phyloP scores from a whole-genome alignment of 495 filamentous ascomycete genomes.

The Talaromyces adpressus region DNA sequence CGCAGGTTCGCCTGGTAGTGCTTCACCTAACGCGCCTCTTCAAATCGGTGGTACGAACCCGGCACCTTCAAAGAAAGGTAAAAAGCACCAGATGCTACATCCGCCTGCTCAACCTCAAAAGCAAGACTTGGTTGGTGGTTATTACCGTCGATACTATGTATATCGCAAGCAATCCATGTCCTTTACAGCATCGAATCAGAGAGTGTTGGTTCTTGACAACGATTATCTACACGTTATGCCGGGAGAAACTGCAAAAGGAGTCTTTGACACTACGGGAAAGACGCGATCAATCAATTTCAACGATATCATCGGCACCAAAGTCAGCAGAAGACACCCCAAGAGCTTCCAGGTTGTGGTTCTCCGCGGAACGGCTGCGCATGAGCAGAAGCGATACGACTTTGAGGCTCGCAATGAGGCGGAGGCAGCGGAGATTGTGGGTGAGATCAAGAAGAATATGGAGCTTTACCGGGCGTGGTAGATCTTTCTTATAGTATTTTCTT shows the following conservation, averaged over 20 bases:
- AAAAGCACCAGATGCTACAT: slow-evolving; percentile 64
- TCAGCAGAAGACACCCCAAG: slow-evolving; percentile 81
- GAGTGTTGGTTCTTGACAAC: slow-evolving; percentile 82
- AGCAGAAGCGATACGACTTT: slow-evolving; percentile 95
- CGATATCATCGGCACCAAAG: slow-evolving; percentile 89
- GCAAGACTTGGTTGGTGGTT: slow-evolving; percentile 62
- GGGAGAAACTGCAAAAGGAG: slow-evolving; percentile 48
- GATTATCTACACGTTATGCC: slow-evolving; percentile 97
- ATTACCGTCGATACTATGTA: slow-evolving; percentile 82
- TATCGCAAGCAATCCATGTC: slow-evolving; percentile 92
- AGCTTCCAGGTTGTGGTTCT: slow-evolving; percentile 85
- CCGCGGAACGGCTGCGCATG: slow-evolving; percentile 57
- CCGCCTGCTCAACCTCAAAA: slow-evolving; percentile 62
- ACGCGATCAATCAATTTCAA: slow-evolving; percentile 87
- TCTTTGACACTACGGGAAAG: slow-evolving; percentile 51
- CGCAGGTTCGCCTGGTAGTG: slow-evolving; percentile 72
- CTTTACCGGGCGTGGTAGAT: slow-evolving; percentile 36
- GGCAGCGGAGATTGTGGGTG: slow-evolving; percentile 82
- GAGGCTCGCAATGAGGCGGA: slow-evolving; percentile 73
- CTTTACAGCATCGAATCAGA: slow-evolving; percentile 76
- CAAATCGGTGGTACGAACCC: slow-evolving; percentile 39
- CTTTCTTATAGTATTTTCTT: slow-evolving; percentile 3
- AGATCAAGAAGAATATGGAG: slow-evolving; percentile 63
- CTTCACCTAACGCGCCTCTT: slow-evolving; percentile 70
- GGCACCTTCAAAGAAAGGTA: slow-evolving; percentile 51